Evolutionary conservation across 1,139 yeast species (phyloP), one percentile per base, ranked within the genome.

Genomic region (Kazachstania sp.): DNA sequence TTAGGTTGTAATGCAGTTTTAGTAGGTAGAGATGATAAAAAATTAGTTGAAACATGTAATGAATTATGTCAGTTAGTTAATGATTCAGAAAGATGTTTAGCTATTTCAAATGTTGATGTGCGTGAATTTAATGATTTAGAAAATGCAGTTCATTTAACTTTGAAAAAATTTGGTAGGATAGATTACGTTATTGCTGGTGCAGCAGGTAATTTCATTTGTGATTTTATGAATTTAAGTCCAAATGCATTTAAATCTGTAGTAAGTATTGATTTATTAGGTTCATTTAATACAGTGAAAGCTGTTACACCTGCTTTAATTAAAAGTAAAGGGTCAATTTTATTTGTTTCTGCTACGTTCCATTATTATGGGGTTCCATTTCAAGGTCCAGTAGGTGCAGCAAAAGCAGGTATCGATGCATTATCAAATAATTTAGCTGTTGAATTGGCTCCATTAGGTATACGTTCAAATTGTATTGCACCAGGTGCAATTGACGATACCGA

Each of bases 101-200:
- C 90, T 0, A 64, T 82, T 51, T 83, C 84, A 35, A 72, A 74
- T 48, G 76, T 81, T 13, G 97, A 90, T 63, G 97, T 90, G 5
- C 75, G 97, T 54, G 76, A 79, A 32, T 75, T 83, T 40, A 58
- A 74, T 23, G 73, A 79, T 18, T 59, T 90, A 49, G 72, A 68
- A 13, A 59, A 58, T 9, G 95, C 95, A 0, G 95, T 78, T 1
- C 75, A 74, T 13, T 60, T 63, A 41, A 80, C 96, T 0, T 85
- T 87, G 18, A 59, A 66, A 12, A 73, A 74, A 56, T 74, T 86
- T 51, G 95, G 71, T 1, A 69, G 71, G 31, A 68, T 92, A 41
- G 97, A 90, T 65, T 84, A 67, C 61, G 94, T 88, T 39, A 83
- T 90, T 65, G 90, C 94, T 39, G 97, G 97, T 18, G 97, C 97